Base-by-base conservation (phyloP, 805 yeast species). In the Candida chauliodis region DNA sequence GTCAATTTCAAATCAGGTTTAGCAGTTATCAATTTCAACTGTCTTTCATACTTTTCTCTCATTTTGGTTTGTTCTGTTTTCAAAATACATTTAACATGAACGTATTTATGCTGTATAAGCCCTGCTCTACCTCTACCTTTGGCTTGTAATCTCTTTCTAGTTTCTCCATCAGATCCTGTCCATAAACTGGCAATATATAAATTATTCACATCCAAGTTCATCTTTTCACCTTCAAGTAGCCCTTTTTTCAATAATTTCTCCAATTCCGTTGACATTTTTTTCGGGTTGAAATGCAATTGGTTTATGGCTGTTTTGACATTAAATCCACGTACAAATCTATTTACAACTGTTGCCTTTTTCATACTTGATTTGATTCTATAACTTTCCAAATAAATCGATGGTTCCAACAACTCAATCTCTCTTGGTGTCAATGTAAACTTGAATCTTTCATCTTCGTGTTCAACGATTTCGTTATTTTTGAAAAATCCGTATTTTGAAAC, bases 41-140 rank as follows among this genome's bases (percentile, higher is more conserved):
- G 61, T 44, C 69, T 63, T 54, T 85, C 95, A 67, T 75, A 76
- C 11, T 66, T 75, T 38, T 76, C 53, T 59, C 95, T 74, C 44
- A 65, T 57, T 51, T 70, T 64, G 10, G 95, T 84, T 47, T 76
- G 78, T 32, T 76, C 71, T 4, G 87, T 75, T 57, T 79, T 83
- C 41, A 91, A 68, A 41, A 91, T 72, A 31, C 86, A 85, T 64
- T 83, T 79, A 22, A 90, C 78, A 60, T 91, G 95, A 37, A 88
- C 80, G 57, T 76, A 84, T 44, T 84, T 79, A 53, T 86, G 93
- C 22, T 71, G 74, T 36, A 84, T 74, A 41, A 85, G 63, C 56
- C 98, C 98, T 15, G 76, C 71, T 60, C 96, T 78, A 47, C 96
- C 96, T 67, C 98, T 80, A 47, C 93, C 96, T 66, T 88, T 89